Percentiles rank a stretch among this genome's conserved stretches.
Evolutionary conservation across 768 basidiomycete genomes (phyloP).

Genomic region (Rhodotorula taiwanensis): DNA sequence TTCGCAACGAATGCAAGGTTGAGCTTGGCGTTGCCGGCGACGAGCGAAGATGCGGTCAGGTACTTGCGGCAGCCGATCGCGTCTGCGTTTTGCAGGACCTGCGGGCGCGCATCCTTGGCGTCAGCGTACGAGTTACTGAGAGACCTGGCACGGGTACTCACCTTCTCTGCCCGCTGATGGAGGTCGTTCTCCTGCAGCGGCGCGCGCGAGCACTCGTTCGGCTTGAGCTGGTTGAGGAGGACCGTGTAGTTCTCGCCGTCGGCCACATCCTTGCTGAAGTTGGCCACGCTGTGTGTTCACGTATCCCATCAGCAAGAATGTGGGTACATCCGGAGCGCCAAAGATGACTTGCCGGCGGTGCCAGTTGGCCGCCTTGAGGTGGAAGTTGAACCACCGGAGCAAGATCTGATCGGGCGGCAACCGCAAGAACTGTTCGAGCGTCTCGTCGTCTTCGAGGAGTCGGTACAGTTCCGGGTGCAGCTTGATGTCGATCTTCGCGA

Average conservation of each 20-base stretch:
- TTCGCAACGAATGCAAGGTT: constrained; percentile 98
- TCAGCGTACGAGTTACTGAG: no score
- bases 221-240: constrained; percentile 89
- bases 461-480: constrained; percentile 94
- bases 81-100: constrained; percentile 88
- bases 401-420: constrained; percentile 96
- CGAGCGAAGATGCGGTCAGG: constrained; percentile 80
- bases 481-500: constrained; percentile 95
- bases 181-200: constrained; percentile 81
- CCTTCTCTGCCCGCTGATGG: constrained; percentile 77
- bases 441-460: constrained; percentile 93
- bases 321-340: background rate
- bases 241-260: constrained; percentile 98
- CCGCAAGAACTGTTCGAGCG: constrained; percentile 85
- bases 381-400: constrained; percentile 98
- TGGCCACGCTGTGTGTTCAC: constrained; percentile 64
- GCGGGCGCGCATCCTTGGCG: constrained; percentile 2
- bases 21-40: constrained; percentile 89
- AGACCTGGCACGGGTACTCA: constrained; percentile 33
- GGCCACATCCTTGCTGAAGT: constrained; percentile 94
- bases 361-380: constrained; percentile 92
- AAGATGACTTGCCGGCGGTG: constrained; percentile 58
- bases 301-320: background rate
- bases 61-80: constrained; percentile 92
- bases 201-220: constrained; percentile 80